Base-by-base conservation (phyloP, 2,329 filamentous ascomycete species). In the Diaporthe eres region DNA sequence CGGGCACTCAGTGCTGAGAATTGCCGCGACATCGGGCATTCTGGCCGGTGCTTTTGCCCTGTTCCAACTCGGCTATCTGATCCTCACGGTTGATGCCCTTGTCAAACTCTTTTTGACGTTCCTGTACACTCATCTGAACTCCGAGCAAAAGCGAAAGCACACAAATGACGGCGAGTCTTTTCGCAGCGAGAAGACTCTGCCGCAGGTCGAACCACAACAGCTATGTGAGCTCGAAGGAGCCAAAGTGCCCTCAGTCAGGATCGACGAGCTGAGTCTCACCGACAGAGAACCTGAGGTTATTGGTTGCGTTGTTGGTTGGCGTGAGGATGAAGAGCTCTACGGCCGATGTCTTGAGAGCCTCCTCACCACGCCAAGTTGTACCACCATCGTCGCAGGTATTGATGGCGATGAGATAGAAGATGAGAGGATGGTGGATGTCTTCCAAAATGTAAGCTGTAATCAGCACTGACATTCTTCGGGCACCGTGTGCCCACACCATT, bases 241-340 rank as follows among this genome's bases (percentile, higher is more conserved):
- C 15, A n/a, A 70, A 1, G 65, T 2, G 15, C 19, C 34, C 19
- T 19, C 17, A 25, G n/a, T 55, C 34, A 42, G 34, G n/a, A 3
- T 39, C 34, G 2, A 28, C 2, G 34, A 19, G 9, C 22, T 39
- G 4, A 5, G 12, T 25, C 4, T 17, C 2, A 4, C 2, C 5
- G 28, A 51, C 1, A 22, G 17, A 7, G 44, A 19, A 17, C 42
- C 39, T 15, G 22, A 34, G 9, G 39, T 65, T 22, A 37, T 74
- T 31, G 72, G 49, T 7, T 60, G 58, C 28, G 51, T 44, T 7
- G 60, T 74, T 28, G 72, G 72, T 1, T 68, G 72, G 72, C 72
- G 72, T 22, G 72, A 74, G 49, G 72, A 74, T 47, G 60, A 63
- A 25, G 28, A 57, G 7, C 63, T 63, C 19, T 74, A 68, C 31